phyloP scores from a whole-genome alignment of 257 asterid species.

The Capsicum pubescens region DNA sequence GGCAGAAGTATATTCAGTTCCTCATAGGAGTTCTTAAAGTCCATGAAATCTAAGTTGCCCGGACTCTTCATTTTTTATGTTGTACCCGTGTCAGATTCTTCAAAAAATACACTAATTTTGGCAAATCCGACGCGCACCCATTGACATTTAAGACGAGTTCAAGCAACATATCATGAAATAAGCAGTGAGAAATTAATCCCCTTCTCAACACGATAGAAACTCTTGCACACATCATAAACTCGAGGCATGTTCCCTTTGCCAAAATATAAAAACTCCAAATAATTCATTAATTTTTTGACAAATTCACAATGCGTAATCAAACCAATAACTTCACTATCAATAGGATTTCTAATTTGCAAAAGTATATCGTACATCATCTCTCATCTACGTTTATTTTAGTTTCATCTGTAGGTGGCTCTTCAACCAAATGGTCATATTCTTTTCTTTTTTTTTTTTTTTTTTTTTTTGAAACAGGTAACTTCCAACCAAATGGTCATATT shows the following conservation, averaged over 20 bases:
- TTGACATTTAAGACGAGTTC: too few species aligned
- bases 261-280: not conserved
- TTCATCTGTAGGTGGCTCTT: not conserved
- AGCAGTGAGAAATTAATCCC: not conserved
- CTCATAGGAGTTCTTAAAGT: not conserved
- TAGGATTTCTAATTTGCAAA: not conserved
- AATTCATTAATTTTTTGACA: not conserved
- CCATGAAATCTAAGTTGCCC: not conserved
- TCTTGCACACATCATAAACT: not conserved
- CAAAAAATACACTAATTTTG: too few species aligned
- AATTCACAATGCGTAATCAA: not conserved
- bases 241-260: not conserved
- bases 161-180: not conserved
- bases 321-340: not conserved
- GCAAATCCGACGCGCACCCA: too few species aligned
- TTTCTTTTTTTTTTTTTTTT: too few species aligned
- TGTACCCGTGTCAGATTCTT: too few species aligned
- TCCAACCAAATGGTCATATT: not conserved
- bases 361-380: not conserved
- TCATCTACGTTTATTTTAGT: not conserved
- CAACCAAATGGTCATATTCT: not conserved
- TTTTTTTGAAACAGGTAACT: too few species aligned
- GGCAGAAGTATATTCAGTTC: not conserved
- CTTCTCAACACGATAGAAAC: not conserved
- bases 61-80: too few species aligned